phyloP scores from a whole-genome alignment of 306 rosid genomes.

The Betula pendula region DNA sequence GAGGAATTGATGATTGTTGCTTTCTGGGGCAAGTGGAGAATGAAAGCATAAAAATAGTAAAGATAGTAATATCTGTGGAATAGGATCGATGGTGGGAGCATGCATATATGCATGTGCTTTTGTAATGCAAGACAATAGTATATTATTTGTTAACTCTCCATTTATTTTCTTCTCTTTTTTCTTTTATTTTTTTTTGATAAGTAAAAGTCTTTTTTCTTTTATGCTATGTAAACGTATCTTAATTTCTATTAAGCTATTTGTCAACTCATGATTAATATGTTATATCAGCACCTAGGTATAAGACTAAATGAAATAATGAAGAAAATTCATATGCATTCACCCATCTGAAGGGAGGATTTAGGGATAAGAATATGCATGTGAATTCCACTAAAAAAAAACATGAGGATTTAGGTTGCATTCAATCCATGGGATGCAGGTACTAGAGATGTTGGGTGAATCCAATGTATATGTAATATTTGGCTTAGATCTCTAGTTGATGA shows the following conservation, averaged over 20 bases:
- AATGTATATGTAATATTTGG: neutral
- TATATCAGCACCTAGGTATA: neutral
- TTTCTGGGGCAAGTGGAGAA: neutral
- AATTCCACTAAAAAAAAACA: neutral
- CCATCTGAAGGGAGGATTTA: neutral
- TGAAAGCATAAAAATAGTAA: neutral
- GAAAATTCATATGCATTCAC: neutral
- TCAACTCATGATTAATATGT: neutral
- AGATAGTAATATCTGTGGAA: neutral
- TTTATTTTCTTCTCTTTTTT: too few species aligned
- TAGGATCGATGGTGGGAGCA: neutral
- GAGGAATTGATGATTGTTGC: neutral
- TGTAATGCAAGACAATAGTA: neutral
- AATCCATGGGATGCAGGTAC: neutral
- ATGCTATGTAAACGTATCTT: neutral
- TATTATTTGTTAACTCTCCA: too few species aligned
- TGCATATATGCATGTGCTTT: neutral
- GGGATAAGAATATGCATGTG: neutral
- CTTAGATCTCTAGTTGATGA: too few species aligned
- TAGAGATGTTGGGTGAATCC: neutral
- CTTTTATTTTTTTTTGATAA: too few species aligned
- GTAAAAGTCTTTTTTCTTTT: too few species aligned
- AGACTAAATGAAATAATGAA: neutral
- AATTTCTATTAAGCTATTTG: neutral
- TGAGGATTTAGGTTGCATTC: neutral